Conservation (phyloP, 1,284 basidiomycete genomes). For the Fomitopsis pinicola region DNA sequence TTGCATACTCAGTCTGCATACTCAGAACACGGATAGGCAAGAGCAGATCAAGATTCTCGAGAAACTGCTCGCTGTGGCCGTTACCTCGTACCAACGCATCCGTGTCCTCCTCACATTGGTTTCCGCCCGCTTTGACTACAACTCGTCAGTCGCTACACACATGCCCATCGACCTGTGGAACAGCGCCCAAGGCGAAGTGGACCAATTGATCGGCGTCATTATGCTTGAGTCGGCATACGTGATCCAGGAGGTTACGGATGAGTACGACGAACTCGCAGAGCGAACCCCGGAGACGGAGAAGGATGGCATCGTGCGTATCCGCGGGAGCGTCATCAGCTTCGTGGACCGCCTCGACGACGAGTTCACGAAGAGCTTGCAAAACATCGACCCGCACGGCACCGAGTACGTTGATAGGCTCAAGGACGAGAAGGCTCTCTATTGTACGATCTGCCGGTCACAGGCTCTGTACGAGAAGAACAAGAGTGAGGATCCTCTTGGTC, state of each 20-base stretch:
- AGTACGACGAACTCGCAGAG: conserved; percentile 92
- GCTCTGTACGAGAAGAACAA: conserved; percentile 83
- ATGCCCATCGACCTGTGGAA: conserved; percentile 96
- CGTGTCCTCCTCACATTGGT: conserved; percentile 92
- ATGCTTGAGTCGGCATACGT: conserved; percentile 71
- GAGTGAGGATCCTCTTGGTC: conserved; percentile 75
- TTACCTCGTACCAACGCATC: conserved; percentile 89
- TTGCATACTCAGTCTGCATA: not conserved
- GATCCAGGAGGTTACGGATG: conserved; percentile 84
- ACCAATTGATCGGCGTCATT: conserved; percentile 81
- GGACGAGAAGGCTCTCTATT: conserved; percentile 94
- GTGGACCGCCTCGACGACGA: conserved; percentile 98
- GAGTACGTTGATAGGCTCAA: conserved; percentile 97
- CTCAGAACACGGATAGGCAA: conserved; percentile 89
- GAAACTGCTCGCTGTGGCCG: conserved; percentile 84
- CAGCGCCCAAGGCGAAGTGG: conserved; percentile 83
- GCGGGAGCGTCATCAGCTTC: conserved; percentile 92
- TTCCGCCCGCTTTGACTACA: conserved; percentile 97
- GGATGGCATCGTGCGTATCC: conserved; percentile 70
- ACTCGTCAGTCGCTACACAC: conserved; percentile 79
- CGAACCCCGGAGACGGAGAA: conserved; percentile 74
- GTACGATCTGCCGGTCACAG: conserved; percentile 90
- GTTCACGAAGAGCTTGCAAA: conserved; percentile 96
- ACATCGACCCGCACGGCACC: conserved; percentile 97
- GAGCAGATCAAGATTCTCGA: conserved; percentile 93